Percentiles rank a stretch among this genome's conserved stretches.
Conservation (phyloP, 345 rosid genomes). For the Eucalyptus regnans region DNA sequence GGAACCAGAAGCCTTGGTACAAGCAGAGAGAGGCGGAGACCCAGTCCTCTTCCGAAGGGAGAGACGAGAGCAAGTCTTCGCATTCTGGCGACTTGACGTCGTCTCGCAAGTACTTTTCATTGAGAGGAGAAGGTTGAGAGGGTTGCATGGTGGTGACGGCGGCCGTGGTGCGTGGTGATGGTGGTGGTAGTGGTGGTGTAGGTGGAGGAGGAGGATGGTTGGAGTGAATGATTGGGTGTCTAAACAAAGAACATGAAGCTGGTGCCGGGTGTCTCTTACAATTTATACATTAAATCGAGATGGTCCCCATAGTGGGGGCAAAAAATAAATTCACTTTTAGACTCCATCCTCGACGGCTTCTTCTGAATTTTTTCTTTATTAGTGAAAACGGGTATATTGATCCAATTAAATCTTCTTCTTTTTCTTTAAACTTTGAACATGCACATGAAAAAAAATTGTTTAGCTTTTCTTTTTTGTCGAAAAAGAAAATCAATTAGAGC, state of each 20-base stretch:
- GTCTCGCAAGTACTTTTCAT: background rate
- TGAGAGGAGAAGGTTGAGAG: background rate
- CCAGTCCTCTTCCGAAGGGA: background rate
- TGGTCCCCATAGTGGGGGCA: no score
- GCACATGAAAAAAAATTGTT: no score
- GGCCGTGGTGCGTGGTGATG: rapidly evolving
- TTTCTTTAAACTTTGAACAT: no score
- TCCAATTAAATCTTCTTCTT: no score
- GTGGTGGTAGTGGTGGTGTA: background rate
- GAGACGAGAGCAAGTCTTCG: background rate
- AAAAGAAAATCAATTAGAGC: no score
- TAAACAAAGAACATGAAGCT: background rate
- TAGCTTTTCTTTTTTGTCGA: no score
- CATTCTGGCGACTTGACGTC: background rate
- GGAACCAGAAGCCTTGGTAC: background rate
- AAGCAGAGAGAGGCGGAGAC: background rate
- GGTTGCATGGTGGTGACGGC: background rate
- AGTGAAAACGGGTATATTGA: background rate
- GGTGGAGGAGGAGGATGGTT: background rate
- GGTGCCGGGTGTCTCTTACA: background rate
- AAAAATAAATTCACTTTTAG: no score
- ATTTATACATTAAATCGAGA: background rate
- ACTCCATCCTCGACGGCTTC: background rate
- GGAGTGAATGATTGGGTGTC: background rate
- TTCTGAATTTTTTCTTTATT: no score